Evolutionary conservation across 2,329 filamentous ascomycete genomes (phyloP).

Genomic region (Ophiostoma populinum): DNA sequence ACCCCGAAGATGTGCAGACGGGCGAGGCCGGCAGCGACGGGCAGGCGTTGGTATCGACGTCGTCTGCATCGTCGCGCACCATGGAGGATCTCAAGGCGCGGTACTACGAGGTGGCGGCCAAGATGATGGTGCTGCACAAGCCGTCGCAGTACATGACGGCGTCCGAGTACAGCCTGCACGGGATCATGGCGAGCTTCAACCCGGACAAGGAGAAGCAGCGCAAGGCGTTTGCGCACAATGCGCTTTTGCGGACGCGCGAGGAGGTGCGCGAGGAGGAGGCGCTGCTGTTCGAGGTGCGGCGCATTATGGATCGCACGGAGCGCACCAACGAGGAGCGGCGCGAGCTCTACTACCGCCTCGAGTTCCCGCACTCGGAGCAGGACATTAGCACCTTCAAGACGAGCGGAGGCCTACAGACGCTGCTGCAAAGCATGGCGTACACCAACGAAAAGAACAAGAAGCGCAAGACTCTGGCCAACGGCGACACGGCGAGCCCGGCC

Average conservation of each 20-base stretch:
- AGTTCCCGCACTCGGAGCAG: constrained; percentile 54
- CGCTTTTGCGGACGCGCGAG: constrained; percentile 63
- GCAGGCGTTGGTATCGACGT: constrained; percentile 15
- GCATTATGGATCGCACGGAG: constrained; percentile 75
- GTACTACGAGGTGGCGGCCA: constrained; percentile 75
- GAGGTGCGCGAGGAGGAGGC: constrained; percentile 88
- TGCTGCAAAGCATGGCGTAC: constrained; percentile 62
- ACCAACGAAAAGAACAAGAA: constrained; percentile 80
- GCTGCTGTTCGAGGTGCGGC: constrained; percentile 74
- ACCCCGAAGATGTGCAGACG: constrained; percentile 25
- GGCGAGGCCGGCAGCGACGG: constrained; percentile 14
- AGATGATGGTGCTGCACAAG: constrained; percentile 64
- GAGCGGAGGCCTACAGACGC: constrained; percentile 58
- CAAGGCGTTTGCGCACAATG: constrained; percentile 69
- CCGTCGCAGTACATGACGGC: constrained; percentile 76
- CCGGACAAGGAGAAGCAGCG: constrained; percentile 59
- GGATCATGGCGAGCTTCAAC: constrained; percentile 76
- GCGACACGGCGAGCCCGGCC: constrained; percentile 30
- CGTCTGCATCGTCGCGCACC: constrained; percentile 27
- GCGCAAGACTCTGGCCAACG: constrained; percentile 51
- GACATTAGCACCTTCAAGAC: constrained; percentile 66
- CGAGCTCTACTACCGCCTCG: constrained; percentile 73
- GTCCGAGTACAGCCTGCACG: constrained; percentile 65
- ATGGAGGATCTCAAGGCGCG: constrained; percentile 85
- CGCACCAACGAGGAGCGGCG: constrained; percentile 74